Evolutionary conservation across 2,329 filamentous ascomycete species (phyloP), one percentile per base, ranked within the genome.

Genomic region (Helminthosporium solani): DNA sequence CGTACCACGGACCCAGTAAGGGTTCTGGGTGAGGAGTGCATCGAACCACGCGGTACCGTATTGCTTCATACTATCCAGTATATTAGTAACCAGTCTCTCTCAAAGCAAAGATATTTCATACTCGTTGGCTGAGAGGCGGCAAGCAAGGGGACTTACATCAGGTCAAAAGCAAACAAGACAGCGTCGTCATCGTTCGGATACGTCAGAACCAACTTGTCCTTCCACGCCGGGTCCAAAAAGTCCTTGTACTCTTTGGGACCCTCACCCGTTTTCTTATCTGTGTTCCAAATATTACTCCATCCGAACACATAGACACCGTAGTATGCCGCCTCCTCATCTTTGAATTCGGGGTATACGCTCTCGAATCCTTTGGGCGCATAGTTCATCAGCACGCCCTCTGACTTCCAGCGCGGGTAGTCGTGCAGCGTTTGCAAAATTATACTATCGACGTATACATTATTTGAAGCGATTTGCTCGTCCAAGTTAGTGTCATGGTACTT

Each of bases 101-200:
- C 28, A 31, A 31, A 31, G 5, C 8, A 31, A 7, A 12, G 25
- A 31, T 12, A 6, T 14, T 31, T 12, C 5, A 14, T 5, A n/a
- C 28, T 12, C 8, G 6, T 6, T 31, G 9, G 8, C 8, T 31
- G 5, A 31, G 14, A n/a, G 28, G 5, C 5, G 31, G 30, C 11
- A 14, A n/a, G 33, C 15, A 21, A 6, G 11, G 30, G 12, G 33
- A 50, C 58, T 43, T 50, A 62, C 63, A 81, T 73, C 1, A 78
- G 62, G 33, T 78, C 68, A 33, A 77, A 79, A 2, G 74, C 73
- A 33, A 70, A 81, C 0, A 79, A 64, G 2, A 82, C 73, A 0
- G 79, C 79, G 43, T 82, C 79, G 33, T 82, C 79, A 33, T 82
- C 80, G 47, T 81, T 80, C 8, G 79, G 80, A 45, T 81, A 81